Base-by-base conservation (phyloP, 257 asterid species). In the Handroanthus guayacan region DNA sequence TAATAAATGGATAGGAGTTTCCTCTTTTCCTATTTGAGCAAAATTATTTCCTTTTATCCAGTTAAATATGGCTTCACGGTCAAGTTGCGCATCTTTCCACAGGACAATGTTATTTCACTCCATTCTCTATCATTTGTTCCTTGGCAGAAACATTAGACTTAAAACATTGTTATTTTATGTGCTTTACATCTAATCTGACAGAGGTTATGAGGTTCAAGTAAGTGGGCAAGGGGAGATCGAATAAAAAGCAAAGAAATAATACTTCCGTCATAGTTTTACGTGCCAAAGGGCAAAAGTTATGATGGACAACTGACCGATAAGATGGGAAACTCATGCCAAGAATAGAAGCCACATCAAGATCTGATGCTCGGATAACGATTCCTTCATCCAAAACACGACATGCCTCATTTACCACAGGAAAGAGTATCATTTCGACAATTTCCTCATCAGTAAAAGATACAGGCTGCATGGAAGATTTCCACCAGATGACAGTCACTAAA, bases 321-420 rank as follows among this genome's bases (percentile, higher is more conserved):
- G 88, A 72, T 38, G 94, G 94, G 79, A 87, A 89, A 75, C 92
- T 86, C 92, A 87, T 87, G 73, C 94, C 94, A 75, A 84, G 88
- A 75, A 89, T 86, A 66, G 94, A 87, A 55, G 92, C 90, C 31
- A 87, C 88, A 48, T 89, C 94, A 73, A 89, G 92, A 74, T 89
- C 92, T n/a, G 92, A 84, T 50, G 94, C 92, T 60, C 86, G 86
- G 25, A 87, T 74, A 58, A 87, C 90, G 3, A 89, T 16, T 45
- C 89, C 89, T 52, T 89, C 92, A 61, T 86, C 92, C 77, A 89
- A 54, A 72, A 89, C 89, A 68, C 86, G 90, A 50, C 92, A 89
- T 44, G 94, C 88, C 83, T 89, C 94, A 9, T 87, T 89, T 75
- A 89, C 92, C 17, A 89, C 90, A 0, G 94, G 91, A 78, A 87